Conservation (phyloP, 106 monocot species). For the Dioscorea alata region DNA sequence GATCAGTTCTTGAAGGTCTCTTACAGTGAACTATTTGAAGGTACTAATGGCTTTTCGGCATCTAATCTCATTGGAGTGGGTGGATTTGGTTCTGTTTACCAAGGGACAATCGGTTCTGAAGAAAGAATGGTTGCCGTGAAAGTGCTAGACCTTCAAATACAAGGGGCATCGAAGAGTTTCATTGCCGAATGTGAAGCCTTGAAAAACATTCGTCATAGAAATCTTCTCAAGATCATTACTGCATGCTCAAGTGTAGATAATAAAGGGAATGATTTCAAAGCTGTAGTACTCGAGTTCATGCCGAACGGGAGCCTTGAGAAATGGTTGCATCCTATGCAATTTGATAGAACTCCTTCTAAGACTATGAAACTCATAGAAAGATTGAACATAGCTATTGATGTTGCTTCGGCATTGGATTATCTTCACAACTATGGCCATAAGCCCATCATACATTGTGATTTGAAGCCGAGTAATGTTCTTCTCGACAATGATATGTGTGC, state of each 20-base stretch:
- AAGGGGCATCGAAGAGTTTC: conserved; percentile 40
- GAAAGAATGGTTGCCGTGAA: conserved; percentile 21
- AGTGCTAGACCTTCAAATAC: conserved; percentile 26
- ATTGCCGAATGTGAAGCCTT: conserved; percentile 36
- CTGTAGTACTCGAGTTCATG: conserved; percentile 22
- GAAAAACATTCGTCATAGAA: conserved; percentile 25
- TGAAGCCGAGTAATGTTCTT: conserved; percentile 37
- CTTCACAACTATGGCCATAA: conserved; percentile 13
- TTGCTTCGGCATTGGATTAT: conserved; percentile 23
- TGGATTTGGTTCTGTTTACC: conserved; percentile 38
- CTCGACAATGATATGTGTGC: conserved; percentile 10
- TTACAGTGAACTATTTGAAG: conserved; percentile 21
- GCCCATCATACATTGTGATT: conserved; percentile 25
- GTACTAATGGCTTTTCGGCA: conserved; percentile 26
- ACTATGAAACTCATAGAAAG: neutral
- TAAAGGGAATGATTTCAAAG: conserved; percentile 16
- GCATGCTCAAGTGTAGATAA: conserved; percentile 19
- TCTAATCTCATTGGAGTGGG: conserved; percentile 27
- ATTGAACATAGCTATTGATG: conserved; percentile 19
- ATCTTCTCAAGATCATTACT: conserved; percentile 32
- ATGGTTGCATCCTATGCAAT: conserved; percentile 5
- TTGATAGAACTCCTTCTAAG: neutral
- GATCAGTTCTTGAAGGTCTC: conserved; percentile 17
- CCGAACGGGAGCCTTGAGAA: conserved; percentile 28
- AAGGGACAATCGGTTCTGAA: conserved; percentile 1